Evolutionary conservation across 176 grass and related monocot species (phyloP), one percentile per base, ranked within the genome.

Genomic region (Eremochloa ophiuroides): DNA sequence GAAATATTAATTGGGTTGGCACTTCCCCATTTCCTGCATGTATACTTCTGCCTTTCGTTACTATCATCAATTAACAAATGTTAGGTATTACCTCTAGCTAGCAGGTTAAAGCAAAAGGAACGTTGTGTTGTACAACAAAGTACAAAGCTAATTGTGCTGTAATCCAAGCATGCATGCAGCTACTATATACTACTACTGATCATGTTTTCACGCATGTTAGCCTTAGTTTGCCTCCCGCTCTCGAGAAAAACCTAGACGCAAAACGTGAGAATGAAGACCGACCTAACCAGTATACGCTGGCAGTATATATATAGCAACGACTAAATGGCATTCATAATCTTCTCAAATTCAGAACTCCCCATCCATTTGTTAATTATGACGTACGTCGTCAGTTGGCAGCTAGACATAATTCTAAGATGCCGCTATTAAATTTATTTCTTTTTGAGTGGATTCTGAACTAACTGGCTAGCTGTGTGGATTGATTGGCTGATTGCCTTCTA

Each of bases 401-500:
- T 64, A 46, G 30, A 53, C 34, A 67, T 35, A 23, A 18, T 67
- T 25, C 20, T 35, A 65, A 40, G 9, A 17, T 62, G 26, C 42
- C 17, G 38, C 20, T 5, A n/a, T 47, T 31, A 66, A 11, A 29
- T 39, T 53, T 39, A 39, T 31, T 70, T 39, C 39, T 31, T 70
- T 20, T 30, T 31, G 27, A 64, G 41, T 71, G 53, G 55, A 22
- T 58, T 81, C 40, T 71, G 75, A 76, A 42, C 60, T 35, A 47
- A n/a, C 71, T 64, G 63, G 48, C 29, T 79, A 50, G 11, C 55
- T 83, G 33, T 77, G 61, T 31, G 74, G 70, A 87, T 22, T 84
- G 80, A 80, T 69, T 62, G 75, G 63, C 38, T 84, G 44, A 66
- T 80, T 84, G 77, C 4, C 37, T 90, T 73, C 55, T 65, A 89